Base-by-base conservation (phyloP, 108 stramenopile genomes). In the Schizochytrium sp. region DNA sequence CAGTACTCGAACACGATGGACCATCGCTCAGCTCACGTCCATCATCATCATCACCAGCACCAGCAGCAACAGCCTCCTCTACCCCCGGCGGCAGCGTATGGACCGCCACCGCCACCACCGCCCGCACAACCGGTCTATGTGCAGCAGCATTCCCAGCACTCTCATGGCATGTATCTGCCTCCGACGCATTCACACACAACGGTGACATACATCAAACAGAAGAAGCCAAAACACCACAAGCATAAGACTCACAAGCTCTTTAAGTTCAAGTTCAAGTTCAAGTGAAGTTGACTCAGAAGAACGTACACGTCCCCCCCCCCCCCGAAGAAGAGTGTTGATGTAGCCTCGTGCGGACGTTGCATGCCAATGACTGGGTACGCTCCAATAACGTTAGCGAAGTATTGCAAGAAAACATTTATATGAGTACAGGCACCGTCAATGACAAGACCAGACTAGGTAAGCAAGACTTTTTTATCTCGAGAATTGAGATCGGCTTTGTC, bases 261-360 rank as follows among this genome's bases (percentile, higher is more conserved):
- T 5, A 83, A 83, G 76, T 83, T 83, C 51, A 83, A 83, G 51
- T 83, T 83, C 76, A 83, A 83, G 51, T 53, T 28, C 14, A 83
- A 8, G 5, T 45, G 0, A 69, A 23, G 4, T 4, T 5, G 4
- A 23, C 6, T n/a, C n/a, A n/a, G 41, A 41, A 16, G 63, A 0
- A 18, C 41, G 41, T 18, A 4, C 63, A 10, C 6, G 25, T 69
- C 14, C 34, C 1, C 0, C 2, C 34, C 0, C 34, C 34, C 34
- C 34, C 2, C 0, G 3, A 72, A 41, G 21, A 72, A 18, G 28
- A 72, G 34, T 23, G 23, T 72, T 18, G 2, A 72, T 1, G 72
- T 29, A 34, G 34, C 34, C 34, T 34, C 34, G 0, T 34, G 34
- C 34, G 34, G 34, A 34, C 34, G 34, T 34, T 34, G 34, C 34